These are phyloP conservation scores for Talaromyces amestolkiae DNA, from an alignment of 2,329 filamentous ascomycete species.

Conservation along the genomic window DNA sequence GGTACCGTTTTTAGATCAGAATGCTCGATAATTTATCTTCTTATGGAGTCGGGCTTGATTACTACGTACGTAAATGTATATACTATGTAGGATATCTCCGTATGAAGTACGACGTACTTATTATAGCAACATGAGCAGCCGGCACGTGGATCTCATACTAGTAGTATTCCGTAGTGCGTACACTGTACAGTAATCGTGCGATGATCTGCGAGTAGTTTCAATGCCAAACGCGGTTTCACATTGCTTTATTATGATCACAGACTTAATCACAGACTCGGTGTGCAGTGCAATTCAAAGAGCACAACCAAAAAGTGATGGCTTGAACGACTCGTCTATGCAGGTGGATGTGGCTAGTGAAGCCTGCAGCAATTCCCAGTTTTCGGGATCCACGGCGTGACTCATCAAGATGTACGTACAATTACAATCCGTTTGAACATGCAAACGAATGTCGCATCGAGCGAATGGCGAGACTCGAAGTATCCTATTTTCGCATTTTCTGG, in stretches of 20 bases:
- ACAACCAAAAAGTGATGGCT: slow-evolving; percentile 9
- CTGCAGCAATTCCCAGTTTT: slow-evolving; percentile 11
- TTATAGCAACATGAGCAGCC: not conserved
- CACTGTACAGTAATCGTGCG: not conserved
- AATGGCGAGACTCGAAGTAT: not conserved
- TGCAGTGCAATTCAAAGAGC: not conserved
- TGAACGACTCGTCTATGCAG: slow-evolving; percentile 9
- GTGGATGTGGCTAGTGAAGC: slow-evolving; percentile 15
- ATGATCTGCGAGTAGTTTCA: not conserved
- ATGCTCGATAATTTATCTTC: not conserved
- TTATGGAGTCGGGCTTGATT: not conserved
- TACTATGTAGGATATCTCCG: not conserved
- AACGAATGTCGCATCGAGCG: not conserved
- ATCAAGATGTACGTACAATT: not conserved
- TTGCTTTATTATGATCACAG: not conserved
- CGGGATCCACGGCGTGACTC: slow-evolving; percentile 13
- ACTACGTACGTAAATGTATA: not conserved
- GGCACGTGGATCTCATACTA: not conserved
- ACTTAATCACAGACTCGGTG: not conserved
- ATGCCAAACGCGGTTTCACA: not conserved
- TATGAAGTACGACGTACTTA: not conserved
- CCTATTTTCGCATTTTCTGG: not conserved
- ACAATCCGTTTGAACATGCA: not conserved
- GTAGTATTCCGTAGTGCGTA: not conserved
- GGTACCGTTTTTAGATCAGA: slow-evolving; percentile 4